Evolutionary conservation across 306 rosid species (phyloP), one percentile per base, ranked within the genome.

Genomic region (Trifolium fragiferum): DNA sequence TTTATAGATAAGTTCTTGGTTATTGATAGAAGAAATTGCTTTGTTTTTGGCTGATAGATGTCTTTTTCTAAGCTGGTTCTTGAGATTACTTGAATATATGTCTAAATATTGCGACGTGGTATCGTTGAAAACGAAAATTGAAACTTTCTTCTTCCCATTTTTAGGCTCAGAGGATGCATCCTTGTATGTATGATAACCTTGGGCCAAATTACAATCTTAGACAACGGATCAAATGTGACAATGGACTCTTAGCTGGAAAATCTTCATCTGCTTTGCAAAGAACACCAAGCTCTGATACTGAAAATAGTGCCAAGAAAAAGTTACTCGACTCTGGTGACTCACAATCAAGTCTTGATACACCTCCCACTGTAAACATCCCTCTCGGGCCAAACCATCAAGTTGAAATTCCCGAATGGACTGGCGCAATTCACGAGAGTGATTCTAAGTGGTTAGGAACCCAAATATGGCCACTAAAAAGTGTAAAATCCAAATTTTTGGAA

Each of bases 111-210:
- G 27, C 43, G 23, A 49, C 44, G 59, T 79, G 8, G 58, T 55
- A 58, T 21, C 19, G 19, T 70, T 57, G 14, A 67, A 49, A 51
- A 7, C 50, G 46, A 72, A 49, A 69, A 47, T 15, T 77, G 53
- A 37, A 66, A 61, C 64, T 10, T 14, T 70, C 54, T 62, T 83
- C 20, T 75, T 33, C 51, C 30, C 59, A 75, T 69, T 84, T 83
- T 88, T 82, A 89, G 89, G 82, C 62, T 66, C 89, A 84, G 77
- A 89, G 63, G 85, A 89, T 90, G 95, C 97, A 90, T 81, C 96
- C 96, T 67, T 76, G 77, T 85, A 79, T 89, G 92, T 94, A 90
- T 38, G 92, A 89, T 76, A 83, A 80, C 2, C 62, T 10, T 71
- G 87, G 86, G 76, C 46, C 82, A 21, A 14, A 60, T 33, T 95